Evolutionary conservation across 345 rosid genomes (phyloP).

Genomic region (Camelina neglecta): DNA sequence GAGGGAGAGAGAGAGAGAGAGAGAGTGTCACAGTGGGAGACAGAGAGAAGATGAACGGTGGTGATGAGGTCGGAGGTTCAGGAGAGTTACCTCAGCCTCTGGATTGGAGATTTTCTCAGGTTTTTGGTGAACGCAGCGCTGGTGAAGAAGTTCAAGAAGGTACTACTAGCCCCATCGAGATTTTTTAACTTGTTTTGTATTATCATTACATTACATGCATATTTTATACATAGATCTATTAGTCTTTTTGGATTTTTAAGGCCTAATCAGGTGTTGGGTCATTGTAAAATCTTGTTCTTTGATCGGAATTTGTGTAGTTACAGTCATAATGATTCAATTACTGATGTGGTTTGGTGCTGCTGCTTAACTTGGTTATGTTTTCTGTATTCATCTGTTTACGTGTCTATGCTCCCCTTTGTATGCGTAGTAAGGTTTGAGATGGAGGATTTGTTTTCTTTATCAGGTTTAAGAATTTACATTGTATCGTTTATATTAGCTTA

Average conservation of each 20-base stretch:
- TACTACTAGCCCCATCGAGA: slow-evolving; percentile 3
- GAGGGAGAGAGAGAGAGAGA: neutral
- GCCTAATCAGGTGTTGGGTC: neutral
- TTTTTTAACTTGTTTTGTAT: too few species aligned
- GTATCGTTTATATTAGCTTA: too few species aligned
- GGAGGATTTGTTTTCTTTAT: too few species aligned
- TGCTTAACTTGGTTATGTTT: neutral
- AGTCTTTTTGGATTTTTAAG: neutral
- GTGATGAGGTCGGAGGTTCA: slow-evolving; percentile 32
- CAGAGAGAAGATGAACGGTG: slow-evolving; percentile 28
- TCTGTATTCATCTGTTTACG: neutral
- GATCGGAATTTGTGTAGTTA: neutral
- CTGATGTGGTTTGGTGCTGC: slow-evolving; percentile 7
- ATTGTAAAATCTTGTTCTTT: slow-evolving; percentile 17
- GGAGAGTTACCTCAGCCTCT: slow-evolving; percentile 53
- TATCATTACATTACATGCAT: too few species aligned
- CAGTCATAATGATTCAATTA: neutral
- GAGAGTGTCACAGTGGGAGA: slow-evolving; percentile 11
- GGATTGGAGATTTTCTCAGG: slow-evolving; percentile 99
- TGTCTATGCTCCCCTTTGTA: neutral
- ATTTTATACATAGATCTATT: slow-evolving; percentile 24
- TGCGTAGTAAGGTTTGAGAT: neutral
- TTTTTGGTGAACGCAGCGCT: slow-evolving; percentile 93
- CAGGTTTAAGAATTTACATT: too few species aligned
- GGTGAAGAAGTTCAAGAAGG: slow-evolving; percentile 99